phyloP scores from a whole-genome alignment of 2,329 filamentous ascomycete species.

The Lecanosticta acicola region DNA sequence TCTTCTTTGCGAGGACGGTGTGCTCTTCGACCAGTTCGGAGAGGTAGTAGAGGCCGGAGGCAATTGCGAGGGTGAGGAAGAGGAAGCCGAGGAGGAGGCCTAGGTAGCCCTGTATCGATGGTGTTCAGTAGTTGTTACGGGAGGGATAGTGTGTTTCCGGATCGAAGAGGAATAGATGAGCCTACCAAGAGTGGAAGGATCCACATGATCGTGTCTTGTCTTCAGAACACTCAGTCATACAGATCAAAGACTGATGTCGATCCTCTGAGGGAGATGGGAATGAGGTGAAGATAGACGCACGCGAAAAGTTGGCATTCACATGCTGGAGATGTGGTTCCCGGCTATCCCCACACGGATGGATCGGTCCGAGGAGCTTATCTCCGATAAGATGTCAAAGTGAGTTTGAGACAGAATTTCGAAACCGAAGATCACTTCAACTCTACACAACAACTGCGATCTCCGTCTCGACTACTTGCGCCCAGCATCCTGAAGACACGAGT shows the following conservation, averaged over 20 bases:
- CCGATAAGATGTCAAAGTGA: conserved; percentile 5
- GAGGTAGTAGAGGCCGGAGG: conserved; percentile 96
- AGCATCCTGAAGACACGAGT: conserved; percentile 1
- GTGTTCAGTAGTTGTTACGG: conserved; percentile 2
- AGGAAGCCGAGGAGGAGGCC: conserved; percentile 84
- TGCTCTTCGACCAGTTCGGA: conserved; percentile 98
- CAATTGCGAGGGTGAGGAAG: conserved; percentile 92
- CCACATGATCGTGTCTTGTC: conserved; percentile 63
- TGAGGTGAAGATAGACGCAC: too few species aligned
- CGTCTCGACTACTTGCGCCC: too few species aligned
- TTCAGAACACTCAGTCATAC: too few species aligned
- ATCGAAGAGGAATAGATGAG: not conserved
- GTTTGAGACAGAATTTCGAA: not conserved
- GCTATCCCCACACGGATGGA: not conserved
- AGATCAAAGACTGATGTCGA: too few species aligned
- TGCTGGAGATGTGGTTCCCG: not conserved
- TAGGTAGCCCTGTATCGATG: conserved; percentile 62
- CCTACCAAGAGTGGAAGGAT: conserved; percentile 71
- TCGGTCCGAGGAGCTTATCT: not conserved
- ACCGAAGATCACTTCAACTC: not conserved
- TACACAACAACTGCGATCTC: not conserved
- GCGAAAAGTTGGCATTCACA: not conserved
- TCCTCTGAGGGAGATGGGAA: too few species aligned
- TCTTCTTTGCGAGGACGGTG: conserved; percentile 81
- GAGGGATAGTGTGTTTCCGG: too few species aligned